Base-by-base conservation (phyloP, 2,329 filamentous ascomycete species). In the Fusarium heterosporum region DNA sequence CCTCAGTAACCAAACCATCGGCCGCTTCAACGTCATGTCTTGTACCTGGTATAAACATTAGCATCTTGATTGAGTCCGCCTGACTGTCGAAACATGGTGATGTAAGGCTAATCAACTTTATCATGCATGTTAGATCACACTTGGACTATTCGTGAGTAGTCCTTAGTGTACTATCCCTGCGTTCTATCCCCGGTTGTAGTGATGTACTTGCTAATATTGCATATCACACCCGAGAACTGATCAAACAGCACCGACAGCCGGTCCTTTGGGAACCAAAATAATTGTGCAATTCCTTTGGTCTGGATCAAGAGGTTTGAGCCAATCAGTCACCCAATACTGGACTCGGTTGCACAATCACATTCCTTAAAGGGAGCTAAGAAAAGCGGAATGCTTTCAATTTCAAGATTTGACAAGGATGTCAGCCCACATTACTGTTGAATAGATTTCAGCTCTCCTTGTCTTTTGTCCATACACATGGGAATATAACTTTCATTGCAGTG, bases 51-150 rank as follows among this genome's bases (percentile, higher is more conserved):
- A 4, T 26, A 10, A 6, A n/a, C 34, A 39, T 50, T 29, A 4
- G 2, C 36, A 50, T 4, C 13, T 8, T 29, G 16, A 39, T 38
- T 36, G 34, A 36, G 1, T 14, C 10, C 6, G 28, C 16, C 8
- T 5, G 4, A 13, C 2, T 2, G 4, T 1, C 6, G 8, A 5
- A n/a, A 16, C 34, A 10, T 8, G 8, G 8, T 10, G 34, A 10
- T 9, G 10, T 8, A n/a, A 36, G 9, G 16, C 16, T 10, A 36
- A 36, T 16, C 0, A 16, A 17, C 16, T 36, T n/a, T 36, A 16
- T 36, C 34, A 17, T 36, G 3, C 34, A 9, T 36, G n/a, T 4
- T 10, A n/a, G 8, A 36, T 36, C 34, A 36, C 34, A 10, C 34
- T n/a, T 36, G 10, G 8, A n/a, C 34, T 36, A 10, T 36, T 4